phyloP scores from a whole-genome alignment of 179 eudicot species.

The Pouteria campechiana region DNA sequence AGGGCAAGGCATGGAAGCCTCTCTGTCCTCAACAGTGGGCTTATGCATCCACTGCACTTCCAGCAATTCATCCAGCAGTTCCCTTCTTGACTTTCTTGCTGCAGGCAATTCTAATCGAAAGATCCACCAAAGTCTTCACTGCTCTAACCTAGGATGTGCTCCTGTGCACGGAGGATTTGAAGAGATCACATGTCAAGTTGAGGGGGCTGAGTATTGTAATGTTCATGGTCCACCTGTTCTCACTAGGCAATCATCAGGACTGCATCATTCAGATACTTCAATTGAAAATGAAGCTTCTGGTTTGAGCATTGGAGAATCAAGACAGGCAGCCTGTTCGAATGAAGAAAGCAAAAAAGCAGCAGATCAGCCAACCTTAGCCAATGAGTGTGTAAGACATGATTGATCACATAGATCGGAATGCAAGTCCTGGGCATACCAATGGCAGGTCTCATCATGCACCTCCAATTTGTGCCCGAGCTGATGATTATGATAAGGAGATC shows the following conservation, averaged over 20 bases:
- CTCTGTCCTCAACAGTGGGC: constrained; percentile 16
- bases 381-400: neutral
- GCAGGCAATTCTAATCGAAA: constrained; percentile 16
- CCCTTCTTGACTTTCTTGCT: constrained; percentile 25
- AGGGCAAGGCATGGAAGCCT: constrained; percentile 23
- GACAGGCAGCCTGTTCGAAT: constrained; percentile 2
- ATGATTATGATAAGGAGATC: constrained; percentile 34
- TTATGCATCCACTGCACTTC: constrained; percentile 36
- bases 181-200: constrained; percentile 63
- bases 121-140: constrained; percentile 21
- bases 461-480: constrained; percentile 11
- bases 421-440: neutral
- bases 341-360: constrained; percentile 8
- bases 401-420: neutral
- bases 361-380: neutral
- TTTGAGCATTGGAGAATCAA: neutral
- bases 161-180: constrained; percentile 72
- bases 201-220: constrained; percentile 38
- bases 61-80: constrained; percentile 24
- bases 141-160: constrained; percentile 41
- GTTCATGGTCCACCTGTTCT: constrained; percentile 25
- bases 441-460: too few relatives aligned
- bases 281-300: constrained; percentile 12
- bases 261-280: constrained; percentile 21
- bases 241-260: constrained; percentile 30